Evolutionary conservation across 352 stramenopile species (phyloP).

Genomic region (Phytophthora chlamydospora): DNA sequence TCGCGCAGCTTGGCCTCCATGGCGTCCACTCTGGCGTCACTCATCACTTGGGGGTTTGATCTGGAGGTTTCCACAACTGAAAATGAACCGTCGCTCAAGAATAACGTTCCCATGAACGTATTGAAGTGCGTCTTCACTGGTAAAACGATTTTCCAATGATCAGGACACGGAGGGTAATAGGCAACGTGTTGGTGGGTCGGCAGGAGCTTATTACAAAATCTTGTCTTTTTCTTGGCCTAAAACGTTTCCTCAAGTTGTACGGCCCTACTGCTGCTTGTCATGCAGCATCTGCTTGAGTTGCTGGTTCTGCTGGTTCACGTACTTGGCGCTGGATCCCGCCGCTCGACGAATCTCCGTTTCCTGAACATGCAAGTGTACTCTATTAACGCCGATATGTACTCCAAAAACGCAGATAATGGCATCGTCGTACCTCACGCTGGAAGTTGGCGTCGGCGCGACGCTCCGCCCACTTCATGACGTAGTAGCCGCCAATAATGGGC

Average conservation of each 20-base stretch:
- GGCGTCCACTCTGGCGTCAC: slow-evolving; percentile 50
- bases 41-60: slow-evolving; percentile 23
- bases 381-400: slow-evolving; percentile 1
- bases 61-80: too few relatives aligned
- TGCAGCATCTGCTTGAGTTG: slow-evolving; percentile 61
- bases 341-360: slow-evolving; percentile 73
- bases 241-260: too few relatives aligned
- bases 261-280: slow-evolving; percentile 36
- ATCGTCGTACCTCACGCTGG: slow-evolving; percentile 54
- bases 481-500: slow-evolving; percentile 89
- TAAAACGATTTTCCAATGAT: too few relatives aligned
- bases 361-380: slow-evolving; percentile 30
- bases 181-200: too few relatives aligned
- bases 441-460: slow-evolving; percentile 77
- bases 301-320: slow-evolving; percentile 74
- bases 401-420: background rate
- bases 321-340: slow-evolving; percentile 46
- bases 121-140: too few relatives aligned
- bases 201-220: background rate
- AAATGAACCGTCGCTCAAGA: too few relatives aligned
- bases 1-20: slow-evolving; percentile 62
- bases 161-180: too few relatives aligned
- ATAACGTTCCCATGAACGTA: too few relatives aligned
- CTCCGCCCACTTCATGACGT: slow-evolving; percentile 93
- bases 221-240: slow-evolving; percentile 1